Evolutionary conservation across 2,329 filamentous ascomycete species (phyloP).

Genomic region (Paraphaeosphaeria sporulosa): DNA sequence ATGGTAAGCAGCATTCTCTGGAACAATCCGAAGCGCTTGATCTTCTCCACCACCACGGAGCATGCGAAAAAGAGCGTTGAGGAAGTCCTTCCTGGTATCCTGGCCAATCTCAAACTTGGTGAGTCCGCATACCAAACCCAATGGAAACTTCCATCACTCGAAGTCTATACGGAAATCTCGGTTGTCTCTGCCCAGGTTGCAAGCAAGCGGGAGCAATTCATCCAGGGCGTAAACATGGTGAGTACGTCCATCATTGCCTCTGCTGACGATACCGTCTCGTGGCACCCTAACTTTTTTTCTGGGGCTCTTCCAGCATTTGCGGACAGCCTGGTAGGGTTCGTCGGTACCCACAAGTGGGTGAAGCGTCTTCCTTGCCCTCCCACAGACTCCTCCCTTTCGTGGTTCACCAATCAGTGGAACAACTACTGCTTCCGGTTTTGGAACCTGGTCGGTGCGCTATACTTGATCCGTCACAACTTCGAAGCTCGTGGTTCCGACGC

Average conservation of each 20-base stretch:
- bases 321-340: conserved; percentile 26
- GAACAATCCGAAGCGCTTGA: conserved; percentile 23
- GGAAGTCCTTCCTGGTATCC: not conserved
- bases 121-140: conserved; percentile 19
- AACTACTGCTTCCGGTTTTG: conserved; percentile 27
- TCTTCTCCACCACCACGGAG: conserved; percentile 28
- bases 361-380: conserved; percentile 17
- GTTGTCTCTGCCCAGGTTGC: conserved; percentile 20
- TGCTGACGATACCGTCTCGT: conserved; percentile 31
- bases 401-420: conserved; percentile 11
- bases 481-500: conserved; percentile 39
- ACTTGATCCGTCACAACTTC: conserved; percentile 46
- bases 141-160: conserved; percentile 2
- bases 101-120: conserved; percentile 10
- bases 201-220: conserved; percentile 31
- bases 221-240: conserved; percentile 18
- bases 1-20: conserved; percentile 23
- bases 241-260: conserved; percentile 22
- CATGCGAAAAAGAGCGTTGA: conserved; percentile 12
- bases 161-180: conserved; percentile 6
- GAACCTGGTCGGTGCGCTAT: conserved; percentile 33
- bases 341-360: conserved; percentile 36
- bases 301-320: conserved; percentile 29
- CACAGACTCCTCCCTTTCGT: not conserved
- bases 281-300: conserved; percentile 24